These are phyloP conservation scores for Magnaporthiopsis poae DNA, from an alignment of 2,329 filamentous ascomycete species.

Conservation along the genomic window DNA sequence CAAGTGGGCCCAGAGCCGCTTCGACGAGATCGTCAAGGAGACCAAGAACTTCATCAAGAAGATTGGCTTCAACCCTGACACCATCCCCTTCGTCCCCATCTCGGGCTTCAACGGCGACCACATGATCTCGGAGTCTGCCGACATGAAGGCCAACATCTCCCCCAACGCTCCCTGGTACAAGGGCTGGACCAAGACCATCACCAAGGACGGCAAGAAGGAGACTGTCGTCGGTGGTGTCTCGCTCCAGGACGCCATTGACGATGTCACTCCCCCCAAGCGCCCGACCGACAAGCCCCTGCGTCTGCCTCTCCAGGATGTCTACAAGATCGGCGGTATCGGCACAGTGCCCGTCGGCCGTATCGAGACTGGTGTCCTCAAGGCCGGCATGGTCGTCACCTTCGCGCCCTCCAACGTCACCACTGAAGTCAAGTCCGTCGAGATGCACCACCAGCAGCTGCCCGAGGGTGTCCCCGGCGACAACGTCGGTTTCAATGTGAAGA, in stretches of 20 bases:
- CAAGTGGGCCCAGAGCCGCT: conserved; percentile 95
- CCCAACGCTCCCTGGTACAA: conserved; percentile 99
- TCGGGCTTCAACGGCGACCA: conserved; percentile 99
- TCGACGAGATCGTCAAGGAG: conserved; percentile 99
- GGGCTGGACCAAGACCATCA: conserved; percentile 96
- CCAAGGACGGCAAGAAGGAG: conserved; percentile 64
- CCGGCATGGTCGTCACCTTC: conserved; percentile 92
- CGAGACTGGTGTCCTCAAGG: conserved; percentile 95
- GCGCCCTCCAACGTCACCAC: conserved; percentile 98
- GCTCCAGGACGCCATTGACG: conserved; percentile 96
- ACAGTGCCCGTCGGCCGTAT: conserved; percentile 99
- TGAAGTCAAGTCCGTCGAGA: conserved; percentile 99
- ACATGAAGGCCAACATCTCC: conserved; percentile 34
- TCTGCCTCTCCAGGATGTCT: conserved; percentile 99
- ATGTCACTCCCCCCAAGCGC: conserved; percentile 84
- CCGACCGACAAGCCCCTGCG: conserved; percentile 98
- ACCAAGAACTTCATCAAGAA: conserved; percentile 99
- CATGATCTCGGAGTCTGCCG: conserved; percentile 62
- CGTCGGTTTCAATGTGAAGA: conserved; percentile 99
- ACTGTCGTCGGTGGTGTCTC: conserved; percentile 70
- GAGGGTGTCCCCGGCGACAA: conserved; percentile 99
- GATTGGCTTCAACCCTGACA: conserved; percentile 99
- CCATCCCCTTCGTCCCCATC: conserved; percentile 97
- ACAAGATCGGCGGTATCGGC: conserved; percentile 99
- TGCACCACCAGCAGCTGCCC: conserved; percentile 98